Percentiles rank a stretch among this genome's conserved stretches.
These are phyloP conservation scores for Pyrenophora teres DNA, from an alignment of 2,329 filamentous ascomycete genomes.

Conservation along the genomic window DNA sequence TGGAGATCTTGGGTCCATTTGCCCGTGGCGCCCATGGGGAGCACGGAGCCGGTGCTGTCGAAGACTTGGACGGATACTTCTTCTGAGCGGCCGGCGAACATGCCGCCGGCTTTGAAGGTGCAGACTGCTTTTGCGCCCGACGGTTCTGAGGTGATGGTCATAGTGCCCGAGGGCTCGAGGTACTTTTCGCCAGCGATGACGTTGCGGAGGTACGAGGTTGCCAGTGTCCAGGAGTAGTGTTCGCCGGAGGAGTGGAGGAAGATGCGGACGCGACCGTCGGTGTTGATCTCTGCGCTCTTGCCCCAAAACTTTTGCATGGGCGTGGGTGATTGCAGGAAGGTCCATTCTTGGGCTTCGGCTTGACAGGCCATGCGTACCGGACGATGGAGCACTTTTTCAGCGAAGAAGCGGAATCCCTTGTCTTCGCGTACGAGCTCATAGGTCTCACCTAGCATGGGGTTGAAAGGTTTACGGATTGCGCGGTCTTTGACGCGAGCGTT, in stretches of 20 bases:
- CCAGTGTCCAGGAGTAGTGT: slow-evolving; percentile 83
- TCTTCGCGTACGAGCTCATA: slow-evolving; percentile 90
- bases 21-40: slow-evolving; percentile 72
- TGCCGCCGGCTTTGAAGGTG: slow-evolving; percentile 91
- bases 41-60: slow-evolving; percentile 66
- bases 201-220: slow-evolving; percentile 90
- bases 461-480: slow-evolving; percentile 93
- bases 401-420: slow-evolving; percentile 85
- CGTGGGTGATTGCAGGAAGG: slow-evolving; percentile 81
- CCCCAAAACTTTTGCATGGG: slow-evolving; percentile 99
- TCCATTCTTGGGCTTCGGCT: slow-evolving; percentile 85
- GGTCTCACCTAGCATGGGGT: slow-evolving; percentile 93
- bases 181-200: slow-evolving; percentile 99
- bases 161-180: slow-evolving; percentile 88
- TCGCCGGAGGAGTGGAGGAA: slow-evolving; percentile 77
- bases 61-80: slow-evolving; percentile 81
- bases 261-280: slow-evolving; percentile 82
- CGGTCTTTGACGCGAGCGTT: slow-evolving; percentile 84
- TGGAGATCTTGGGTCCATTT: slow-evolving; percentile 82
- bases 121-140: slow-evolving; percentile 82
- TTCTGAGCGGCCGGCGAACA: slow-evolving; percentile 94
- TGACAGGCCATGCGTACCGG: slow-evolving; percentile 93
- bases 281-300: slow-evolving; percentile 92
- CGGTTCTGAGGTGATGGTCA: slow-evolving; percentile 83
- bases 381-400: slow-evolving; percentile 92